Base-by-base conservation (phyloP, 176 grass and related monocot genomes). In the Zizania latifolia region DNA sequence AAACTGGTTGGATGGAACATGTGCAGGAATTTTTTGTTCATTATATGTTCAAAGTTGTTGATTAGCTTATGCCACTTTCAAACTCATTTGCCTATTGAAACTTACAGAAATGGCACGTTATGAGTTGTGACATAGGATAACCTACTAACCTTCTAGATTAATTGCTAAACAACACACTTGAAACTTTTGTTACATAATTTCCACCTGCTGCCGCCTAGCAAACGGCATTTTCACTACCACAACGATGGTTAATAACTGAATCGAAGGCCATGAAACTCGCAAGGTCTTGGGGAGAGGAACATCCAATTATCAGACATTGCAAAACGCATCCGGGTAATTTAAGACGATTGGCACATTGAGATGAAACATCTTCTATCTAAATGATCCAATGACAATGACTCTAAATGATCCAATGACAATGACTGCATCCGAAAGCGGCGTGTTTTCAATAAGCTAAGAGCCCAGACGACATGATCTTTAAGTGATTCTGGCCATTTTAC, bases 361-460 rank as follows among this genome's bases (percentile, higher is more conserved):
- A 70, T 68, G 38, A 23, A 54, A 41, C 8, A 32, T 17, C n/a
- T 59, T 39, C 21, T 50, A 61, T 66, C 46, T 17, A 6, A 72
- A 66, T 32, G 48, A 58, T n/a, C n/a, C n/a, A n/a, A n/a, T n/a
- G n/a, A n/a, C n/a, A n/a, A n/a, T n/a, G n/a, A n/a, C n/a, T n/a
- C n/a, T n/a, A n/a, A n/a, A n/a, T n/a, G n/a, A n/a, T 19, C 17
- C 51, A 6, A 9, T 5, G 69, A 54, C 60, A 66, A 43, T 3
- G 79, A 68, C 56, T 60, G 67, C 30, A 59, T 72, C 46, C 0
- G 37, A 78, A 26, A 59, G 58, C 2, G n/a, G 19, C 39, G 9
- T 10, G 40, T 15, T 71, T 76, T 65, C 45, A 72, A 65, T 72
- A 72, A 17, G 76, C 77, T 68, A 21, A 67, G 12, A 67, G 17